Conservation (phyloP, 306 rosid species). For the Oemleria cerasiformis region DNA sequence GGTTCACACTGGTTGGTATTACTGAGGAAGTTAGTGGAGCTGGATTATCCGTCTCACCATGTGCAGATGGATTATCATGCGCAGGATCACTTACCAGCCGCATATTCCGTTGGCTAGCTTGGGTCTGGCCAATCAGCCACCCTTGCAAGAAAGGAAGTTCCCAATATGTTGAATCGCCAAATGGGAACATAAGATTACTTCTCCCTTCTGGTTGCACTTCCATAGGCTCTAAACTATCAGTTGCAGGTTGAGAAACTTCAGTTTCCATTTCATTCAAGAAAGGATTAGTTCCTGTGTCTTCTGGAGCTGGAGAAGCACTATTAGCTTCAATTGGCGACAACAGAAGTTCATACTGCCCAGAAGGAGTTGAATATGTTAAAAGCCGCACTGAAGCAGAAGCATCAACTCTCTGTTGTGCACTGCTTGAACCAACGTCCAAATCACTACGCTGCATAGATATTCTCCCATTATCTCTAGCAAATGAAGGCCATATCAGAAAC, state of each 20-base stretch:
- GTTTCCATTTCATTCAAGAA: constrained; percentile 40
- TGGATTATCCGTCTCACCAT: constrained; percentile 40
- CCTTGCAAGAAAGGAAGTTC: constrained; percentile 94
- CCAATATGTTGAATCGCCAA: constrained; percentile 66
- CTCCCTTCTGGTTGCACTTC: constrained; percentile 47
- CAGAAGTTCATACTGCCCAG: constrained; percentile 66
- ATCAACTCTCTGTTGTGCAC: constrained; percentile 50
- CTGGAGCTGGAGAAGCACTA: constrained; percentile 35
- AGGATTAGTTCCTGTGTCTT: constrained; percentile 40
- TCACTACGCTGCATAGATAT: constrained; percentile 45
- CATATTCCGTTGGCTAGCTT: constrained; percentile 55
- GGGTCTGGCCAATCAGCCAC: constrained; percentile 89
- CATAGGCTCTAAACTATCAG: constrained; percentile 33
- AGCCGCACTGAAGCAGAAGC: constrained; percentile 66
- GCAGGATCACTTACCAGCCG: constrained; percentile 36
- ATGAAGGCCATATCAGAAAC: constrained; percentile 64
- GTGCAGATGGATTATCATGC: constrained; percentile 36
- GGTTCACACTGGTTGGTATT: constrained; percentile 45
- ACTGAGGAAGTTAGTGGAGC: constrained; percentile 46
- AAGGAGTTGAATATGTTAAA: constrained; percentile 57
- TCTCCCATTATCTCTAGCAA: constrained; percentile 62
- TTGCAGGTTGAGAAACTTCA: constrained; percentile 37
- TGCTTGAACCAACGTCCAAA: constrained; percentile 50
- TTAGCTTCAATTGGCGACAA: constrained; percentile 68
- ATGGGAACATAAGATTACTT: constrained; percentile 46